Evolutionary conservation across 768 basidiomycete genomes (phyloP).

Genomic region (Filobasidium floriforme): DNA sequence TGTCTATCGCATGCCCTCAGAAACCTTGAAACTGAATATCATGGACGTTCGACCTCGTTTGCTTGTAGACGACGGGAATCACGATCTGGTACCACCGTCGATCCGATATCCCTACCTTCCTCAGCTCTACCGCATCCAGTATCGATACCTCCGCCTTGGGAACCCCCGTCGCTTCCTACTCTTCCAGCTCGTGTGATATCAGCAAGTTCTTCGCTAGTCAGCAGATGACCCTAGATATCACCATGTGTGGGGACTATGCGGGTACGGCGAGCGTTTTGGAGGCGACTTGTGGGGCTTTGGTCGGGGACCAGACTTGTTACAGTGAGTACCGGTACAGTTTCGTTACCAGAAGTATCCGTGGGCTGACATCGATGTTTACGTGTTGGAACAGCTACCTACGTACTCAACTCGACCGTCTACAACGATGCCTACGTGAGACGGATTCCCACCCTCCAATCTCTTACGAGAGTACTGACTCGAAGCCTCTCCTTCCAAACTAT

Average conservation of each 20-base stretch:
- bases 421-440: slow-evolving; percentile 13
- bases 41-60: neutral
- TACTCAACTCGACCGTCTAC: slow-evolving; percentile 21
- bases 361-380: neutral
- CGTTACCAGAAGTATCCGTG: too few relatives aligned
- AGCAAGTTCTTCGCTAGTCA: slow-evolving; percentile 29
- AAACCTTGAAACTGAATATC: too few relatives aligned
- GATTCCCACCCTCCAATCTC: neutral
- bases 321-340: slow-evolving; percentile 1
- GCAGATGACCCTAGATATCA: slow-evolving; percentile 31
- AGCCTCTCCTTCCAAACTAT: neutral
- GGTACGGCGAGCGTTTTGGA: slow-evolving; percentile 10
- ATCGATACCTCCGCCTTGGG: slow-evolving; percentile 26
- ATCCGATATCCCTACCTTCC: slow-evolving; percentile 19
- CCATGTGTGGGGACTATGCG: slow-evolving; percentile 22
- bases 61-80: slow-evolving; percentile 25
- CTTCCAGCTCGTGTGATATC: slow-evolving; percentile 17
- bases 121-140: slow-evolving; percentile 13
- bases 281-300: slow-evolving; percentile 20
- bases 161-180: slow-evolving; percentile 17
- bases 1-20: neutral
- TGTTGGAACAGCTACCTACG: slow-evolving; percentile 11
- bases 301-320: slow-evolving; percentile 22
- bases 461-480: neutral
- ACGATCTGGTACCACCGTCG: slow-evolving; percentile 60